Evolutionary conservation across 2,329 filamentous ascomycete species (phyloP), one percentile per base, ranked within the genome.

Genomic region (Aspergillus hortae): DNA sequence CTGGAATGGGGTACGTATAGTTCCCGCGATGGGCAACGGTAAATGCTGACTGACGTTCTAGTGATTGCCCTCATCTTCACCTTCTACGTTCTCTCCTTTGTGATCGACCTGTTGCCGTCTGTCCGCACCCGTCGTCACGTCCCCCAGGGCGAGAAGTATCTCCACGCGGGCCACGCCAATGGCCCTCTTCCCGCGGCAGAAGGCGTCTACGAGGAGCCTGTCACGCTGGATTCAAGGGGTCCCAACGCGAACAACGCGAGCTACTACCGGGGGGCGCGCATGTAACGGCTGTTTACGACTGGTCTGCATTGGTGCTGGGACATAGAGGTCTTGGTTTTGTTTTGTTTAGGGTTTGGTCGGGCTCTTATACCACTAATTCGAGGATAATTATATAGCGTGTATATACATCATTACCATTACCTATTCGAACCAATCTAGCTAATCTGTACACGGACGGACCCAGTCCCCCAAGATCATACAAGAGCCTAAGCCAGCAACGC

Each of bases 31-130:
- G 33, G 15, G 3, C 7, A 21, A 44, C 47, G 23, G 46, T 43
- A 23, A 23, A 23, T 23, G 21, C 17, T 44, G 25, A 12, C 19
- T 17, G 17, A 17, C 17, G 35, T 7, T 54, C 25, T 49, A 70
- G 67, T 83, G 54, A 84, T 96, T 58, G 83, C 90, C 30, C 85
- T 95, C 65, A 79, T 96, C 66, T 96, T 92, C 74, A 89, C 88
- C 48, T 87, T 92, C 66, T 97, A 96, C 74, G 80, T 95, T 55
- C 81, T 92, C 56, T 90, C 87, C 55, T 97, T 95, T 77, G 81
- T 87, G 64, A 80, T 96, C 67, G 92, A 99, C 73, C 83, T 99
- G 46, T 80, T 89, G 57, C 94, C 94, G 0, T 89, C 90, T 10
- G 77, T 88, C 2, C 77, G 81, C 56, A 88, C 84, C 10, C 83